These are phyloP conservation scores for Cyclotella distinguenda DNA, from an alignment of 108 stramenopile species.

Conservation along the genomic window DNA sequence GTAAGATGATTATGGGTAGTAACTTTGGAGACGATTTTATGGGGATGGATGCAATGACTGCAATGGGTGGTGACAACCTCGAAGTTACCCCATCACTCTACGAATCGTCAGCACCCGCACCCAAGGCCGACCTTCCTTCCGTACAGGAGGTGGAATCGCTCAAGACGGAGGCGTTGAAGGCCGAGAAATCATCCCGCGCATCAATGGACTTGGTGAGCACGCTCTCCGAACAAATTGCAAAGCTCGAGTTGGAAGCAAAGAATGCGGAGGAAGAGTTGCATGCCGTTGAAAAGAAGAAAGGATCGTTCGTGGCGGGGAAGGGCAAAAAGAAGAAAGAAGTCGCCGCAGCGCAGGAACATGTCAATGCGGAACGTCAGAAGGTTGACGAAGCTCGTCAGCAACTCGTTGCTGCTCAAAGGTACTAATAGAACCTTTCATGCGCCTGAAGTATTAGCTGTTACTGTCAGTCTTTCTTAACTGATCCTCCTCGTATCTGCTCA, in stretches of 20 bases:
- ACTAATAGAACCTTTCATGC: too few species aligned
- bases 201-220: slow-evolving; percentile 52
- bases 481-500: too few species aligned
- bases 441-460: too few species aligned
- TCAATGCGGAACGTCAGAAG: slow-evolving; percentile 53
- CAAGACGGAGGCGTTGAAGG: slow-evolving; percentile 52
- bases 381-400: slow-evolving; percentile 58
- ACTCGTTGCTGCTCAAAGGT: slow-evolving; percentile 53
- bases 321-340: slow-evolving; percentile 71
- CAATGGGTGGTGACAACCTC: slow-evolving; percentile 8
- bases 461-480: too few species aligned
- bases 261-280: slow-evolving; percentile 57
- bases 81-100: not conserved
- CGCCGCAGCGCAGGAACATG: slow-evolving; percentile 54
- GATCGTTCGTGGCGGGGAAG: slow-evolving; percentile 60
- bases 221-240: slow-evolving; percentile 52
- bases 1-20: not conserved
- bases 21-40: not conserved
- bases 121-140: slow-evolving; percentile 17
- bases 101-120: slow-evolving; percentile 3
- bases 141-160: slow-evolving; percentile 44
- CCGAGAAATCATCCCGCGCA: slow-evolving; percentile 56
- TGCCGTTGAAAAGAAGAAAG: slow-evolving; percentile 58
- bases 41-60: slow-evolving; percentile 13
- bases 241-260: slow-evolving; percentile 59